Conservation (phyloP, 345 rosid genomes). For the Eucalyptus marginata region DNA sequence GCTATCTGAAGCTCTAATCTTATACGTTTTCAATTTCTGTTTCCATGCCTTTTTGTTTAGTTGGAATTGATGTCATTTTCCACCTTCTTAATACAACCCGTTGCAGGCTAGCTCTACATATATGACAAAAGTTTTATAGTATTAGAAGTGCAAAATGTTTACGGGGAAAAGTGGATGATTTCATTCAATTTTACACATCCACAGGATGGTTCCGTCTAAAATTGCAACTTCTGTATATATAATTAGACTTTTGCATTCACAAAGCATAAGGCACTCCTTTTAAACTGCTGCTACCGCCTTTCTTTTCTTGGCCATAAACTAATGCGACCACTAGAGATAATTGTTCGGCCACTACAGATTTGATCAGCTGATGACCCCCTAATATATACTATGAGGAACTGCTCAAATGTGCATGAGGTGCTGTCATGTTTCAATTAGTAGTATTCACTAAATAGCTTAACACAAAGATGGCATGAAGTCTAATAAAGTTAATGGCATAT, state of each 20-base stretch:
- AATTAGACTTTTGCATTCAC: neutral
- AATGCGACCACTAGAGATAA: neutral
- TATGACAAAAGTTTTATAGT: neutral
- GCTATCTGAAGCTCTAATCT: neutral
- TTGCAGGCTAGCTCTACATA: neutral
- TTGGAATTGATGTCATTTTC: neutral
- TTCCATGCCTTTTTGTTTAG: neutral
- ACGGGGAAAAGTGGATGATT: neutral
- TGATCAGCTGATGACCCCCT: fast-evolving
- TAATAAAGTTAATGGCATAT: neutral
- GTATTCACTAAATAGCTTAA: neutral
- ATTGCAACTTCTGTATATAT: neutral
- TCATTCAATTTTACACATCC: neutral
- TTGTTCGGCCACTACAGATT: neutral
- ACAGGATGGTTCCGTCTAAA: neutral
- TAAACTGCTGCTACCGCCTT: neutral
- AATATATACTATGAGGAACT: neutral
- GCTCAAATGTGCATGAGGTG: neutral
- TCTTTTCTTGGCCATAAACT: neutral
- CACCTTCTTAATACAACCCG: neutral
- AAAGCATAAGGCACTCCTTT: neutral
- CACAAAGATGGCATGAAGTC: neutral
- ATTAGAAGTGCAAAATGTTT: neutral
- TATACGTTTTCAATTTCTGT: neutral
- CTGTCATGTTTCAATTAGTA: neutral